Conservation (phyloP, 805 yeast genomes). For the Candida fluviatilis region DNA sequence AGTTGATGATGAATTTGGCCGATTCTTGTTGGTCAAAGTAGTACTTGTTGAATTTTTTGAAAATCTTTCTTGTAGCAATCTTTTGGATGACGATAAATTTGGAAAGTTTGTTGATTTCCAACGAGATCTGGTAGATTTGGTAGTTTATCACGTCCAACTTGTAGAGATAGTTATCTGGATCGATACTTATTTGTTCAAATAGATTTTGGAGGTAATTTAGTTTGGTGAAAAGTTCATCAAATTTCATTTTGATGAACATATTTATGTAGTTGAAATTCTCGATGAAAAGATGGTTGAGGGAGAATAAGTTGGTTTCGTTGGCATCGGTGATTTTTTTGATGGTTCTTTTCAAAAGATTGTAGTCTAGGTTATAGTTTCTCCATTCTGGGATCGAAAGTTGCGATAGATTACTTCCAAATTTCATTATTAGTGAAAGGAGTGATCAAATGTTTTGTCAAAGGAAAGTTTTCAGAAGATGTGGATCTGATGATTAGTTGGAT, state of each 20-base stretch:
- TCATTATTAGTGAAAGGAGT: too few relatives aligned
- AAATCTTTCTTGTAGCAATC: constrained; percentile 66
- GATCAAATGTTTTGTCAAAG: too few relatives aligned
- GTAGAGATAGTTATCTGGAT: constrained; percentile 1
- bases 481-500: not conserved
- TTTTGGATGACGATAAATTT: constrained; percentile 70
- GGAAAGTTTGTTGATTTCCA: constrained; percentile 59
- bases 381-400: constrained; percentile 84
- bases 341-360: constrained; percentile 66
- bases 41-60: constrained; percentile 62
- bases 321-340: constrained; percentile 54
- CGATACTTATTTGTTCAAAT: constrained; percentile 6
- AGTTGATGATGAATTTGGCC: constrained; percentile 18
- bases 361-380: constrained; percentile 79
- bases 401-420: constrained; percentile 75
- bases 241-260: constrained; percentile 62
- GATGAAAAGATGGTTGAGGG: constrained; percentile 35
- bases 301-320: constrained; percentile 23
- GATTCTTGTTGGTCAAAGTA: constrained; percentile 18
- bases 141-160: constrained; percentile 24
- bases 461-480: not conserved
- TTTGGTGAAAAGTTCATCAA: constrained; percentile 58
- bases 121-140: constrained; percentile 38
- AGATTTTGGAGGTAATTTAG: constrained; percentile 26
- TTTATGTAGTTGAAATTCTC: constrained; percentile 59